These are phyloP conservation scores for Ceratobasidium sp. DNA, from an alignment of 1,284 basidiomycete genomes.

Conservation along the genomic window DNA sequence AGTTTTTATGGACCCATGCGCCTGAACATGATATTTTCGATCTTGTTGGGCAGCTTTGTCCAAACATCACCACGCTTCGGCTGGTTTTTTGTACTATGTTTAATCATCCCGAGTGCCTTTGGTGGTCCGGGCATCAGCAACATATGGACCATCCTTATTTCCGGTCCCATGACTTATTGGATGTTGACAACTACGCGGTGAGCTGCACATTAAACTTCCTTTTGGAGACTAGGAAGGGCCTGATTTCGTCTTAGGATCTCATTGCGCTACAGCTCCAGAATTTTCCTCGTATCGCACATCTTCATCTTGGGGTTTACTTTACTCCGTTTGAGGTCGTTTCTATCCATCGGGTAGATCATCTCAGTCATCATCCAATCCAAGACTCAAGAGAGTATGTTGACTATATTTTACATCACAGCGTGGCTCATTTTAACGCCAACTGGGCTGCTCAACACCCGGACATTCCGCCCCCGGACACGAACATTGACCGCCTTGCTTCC, in stretches of 20 bases:
- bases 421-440: background rate
- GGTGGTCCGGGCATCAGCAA: conserved; percentile 9
- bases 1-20: background rate
- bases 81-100: conserved; percentile 14
- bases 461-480: background rate
- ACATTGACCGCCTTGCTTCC: background rate
- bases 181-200: background rate
- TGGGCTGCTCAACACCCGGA: background rate
- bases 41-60: background rate
- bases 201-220: background rate
- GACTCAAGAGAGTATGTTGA: background rate
- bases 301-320: conserved; percentile 25
- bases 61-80: background rate
- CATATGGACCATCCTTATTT: background rate
- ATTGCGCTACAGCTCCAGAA: background rate
- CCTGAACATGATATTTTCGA: background rate
- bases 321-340: background rate
- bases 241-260: background rate
- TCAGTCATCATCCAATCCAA: background rate
- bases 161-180: background rate
- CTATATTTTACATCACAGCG: background rate
- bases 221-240: background rate
- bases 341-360: background rate
- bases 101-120: conserved; percentile 16
- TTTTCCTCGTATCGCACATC: background rate